A percentile compares a stretch with the other conserved stretches of the same genome.
These are phyloP conservation scores for Neltuma alba DNA, from an alignment of 306 rosid genomes.

Conservation along the genomic window DNA sequence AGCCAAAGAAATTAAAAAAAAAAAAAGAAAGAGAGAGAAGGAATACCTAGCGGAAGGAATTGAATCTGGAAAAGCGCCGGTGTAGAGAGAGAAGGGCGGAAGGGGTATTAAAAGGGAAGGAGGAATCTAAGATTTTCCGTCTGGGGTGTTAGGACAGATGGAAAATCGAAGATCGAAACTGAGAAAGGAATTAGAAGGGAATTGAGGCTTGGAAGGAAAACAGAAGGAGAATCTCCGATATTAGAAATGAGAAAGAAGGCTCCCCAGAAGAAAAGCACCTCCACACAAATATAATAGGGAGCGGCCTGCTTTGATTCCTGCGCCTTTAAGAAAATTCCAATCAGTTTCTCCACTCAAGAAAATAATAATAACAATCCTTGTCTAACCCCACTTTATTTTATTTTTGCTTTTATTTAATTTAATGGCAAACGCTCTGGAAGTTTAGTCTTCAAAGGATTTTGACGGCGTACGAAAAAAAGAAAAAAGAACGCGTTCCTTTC, in stretches of 20 bases:
- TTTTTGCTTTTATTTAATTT: too few relatives aligned
- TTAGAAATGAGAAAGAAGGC: slow-evolving; percentile 19
- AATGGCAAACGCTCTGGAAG: too few relatives aligned
- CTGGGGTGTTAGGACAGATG: neutral
- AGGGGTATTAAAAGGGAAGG: neutral
- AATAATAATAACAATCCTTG: too few relatives aligned
- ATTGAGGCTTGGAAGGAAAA: slow-evolving; percentile 16
- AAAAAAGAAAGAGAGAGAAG: neutral
- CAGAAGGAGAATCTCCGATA: slow-evolving; percentile 19
- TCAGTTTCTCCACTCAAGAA: slow-evolving; percentile 15
- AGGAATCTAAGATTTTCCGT: slow-evolving; percentile 1
- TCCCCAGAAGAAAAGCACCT: slow-evolving; percentile 42
- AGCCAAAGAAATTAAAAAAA: neutral
- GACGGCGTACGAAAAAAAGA: too few relatives aligned
- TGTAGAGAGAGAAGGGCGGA: neutral
- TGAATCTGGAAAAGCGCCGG: neutral
- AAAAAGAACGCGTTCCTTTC: too few relatives aligned
- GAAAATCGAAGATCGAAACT: neutral
- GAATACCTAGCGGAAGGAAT: slow-evolving; percentile 14
- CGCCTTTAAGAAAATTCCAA: slow-evolving; percentile 47
- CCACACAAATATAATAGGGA: neutral
- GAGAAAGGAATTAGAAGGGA: neutral
- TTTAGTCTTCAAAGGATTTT: too few relatives aligned
- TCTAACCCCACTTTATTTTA: too few relatives aligned
- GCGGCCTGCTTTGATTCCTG: slow-evolving; percentile 36